Evolutionary conservation across 768 basidiomycete species (phyloP).

Genomic region (Kwoniella europaea): DNA sequence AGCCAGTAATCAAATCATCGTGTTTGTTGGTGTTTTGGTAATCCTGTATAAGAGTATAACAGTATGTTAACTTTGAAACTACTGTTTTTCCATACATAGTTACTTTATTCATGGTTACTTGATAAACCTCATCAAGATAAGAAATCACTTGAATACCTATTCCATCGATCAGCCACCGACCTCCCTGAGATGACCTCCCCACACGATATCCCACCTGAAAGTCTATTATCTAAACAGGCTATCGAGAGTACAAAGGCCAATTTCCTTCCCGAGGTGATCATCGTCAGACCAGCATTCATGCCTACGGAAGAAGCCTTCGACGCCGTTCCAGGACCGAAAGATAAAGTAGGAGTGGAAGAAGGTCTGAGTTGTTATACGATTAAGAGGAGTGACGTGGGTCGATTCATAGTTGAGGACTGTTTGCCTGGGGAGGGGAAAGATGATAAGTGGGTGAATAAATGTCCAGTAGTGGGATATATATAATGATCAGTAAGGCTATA

Average conservation of each 20-base stretch:
- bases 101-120: slow-evolving; percentile 27
- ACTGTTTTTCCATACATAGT: slow-evolving; percentile 1
- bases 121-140: slow-evolving; percentile 33
- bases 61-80: no score
- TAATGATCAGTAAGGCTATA: not conserved
- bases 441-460: slow-evolving; percentile 29
- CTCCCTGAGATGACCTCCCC: not conserved
- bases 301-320: slow-evolving; percentile 14
- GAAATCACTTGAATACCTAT: slow-evolving; percentile 26
- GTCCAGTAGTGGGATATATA: slow-evolving; percentile 27
- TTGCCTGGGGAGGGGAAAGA: not conserved
- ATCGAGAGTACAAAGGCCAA: slow-evolving; percentile 1
- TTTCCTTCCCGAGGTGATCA: slow-evolving; percentile 30
- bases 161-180: slow-evolving; percentile 20
- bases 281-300: slow-evolving; percentile 32
- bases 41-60: no score
- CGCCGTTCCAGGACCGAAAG: not conserved
- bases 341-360: slow-evolving; percentile 12
- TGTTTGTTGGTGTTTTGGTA: no score
- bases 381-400: slow-evolving; percentile 25
- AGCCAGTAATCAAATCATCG: no score
- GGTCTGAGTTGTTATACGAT: slow-evolving; percentile 21
- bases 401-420: slow-evolving; percentile 32
- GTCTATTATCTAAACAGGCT: not conserved
- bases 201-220: slow-evolving; percentile 6